Evolutionary conservation across 441 rosid genomes (phyloP).

Genomic region (Breynia disticha): DNA sequence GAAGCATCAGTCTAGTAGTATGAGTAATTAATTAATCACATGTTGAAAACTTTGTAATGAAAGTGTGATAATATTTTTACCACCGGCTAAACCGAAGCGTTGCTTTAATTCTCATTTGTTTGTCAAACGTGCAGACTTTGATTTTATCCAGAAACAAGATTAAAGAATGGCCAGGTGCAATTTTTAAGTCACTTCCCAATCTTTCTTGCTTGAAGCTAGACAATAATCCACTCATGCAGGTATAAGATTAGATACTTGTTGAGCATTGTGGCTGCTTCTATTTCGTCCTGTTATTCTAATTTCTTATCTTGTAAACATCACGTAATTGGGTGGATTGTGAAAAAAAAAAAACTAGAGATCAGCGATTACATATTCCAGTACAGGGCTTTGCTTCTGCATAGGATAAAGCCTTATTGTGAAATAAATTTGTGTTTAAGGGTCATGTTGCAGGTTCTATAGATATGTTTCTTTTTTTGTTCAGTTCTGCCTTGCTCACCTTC

Average conservation of each 20-base stretch:
- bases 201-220: slow-evolving; percentile 83
- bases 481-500: too few species aligned
- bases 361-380: not conserved
- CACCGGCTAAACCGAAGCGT: not conserved
- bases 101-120: slow-evolving; percentile 1
- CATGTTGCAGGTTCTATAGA: too few species aligned
- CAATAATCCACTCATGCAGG: slow-evolving; percentile 66
- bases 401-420: too few species aligned
- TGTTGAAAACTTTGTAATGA: too few species aligned
- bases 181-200: slow-evolving; percentile 54
- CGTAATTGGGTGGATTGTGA: too few species aligned
- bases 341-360: not conserved
- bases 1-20: too few species aligned
- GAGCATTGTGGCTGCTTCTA: not conserved
- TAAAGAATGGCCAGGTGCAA: slow-evolving; percentile 68
- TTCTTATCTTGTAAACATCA: too few species aligned
- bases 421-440: too few species aligned
- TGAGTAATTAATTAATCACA: too few species aligned
- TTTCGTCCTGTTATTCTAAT: not conserved
- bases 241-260: slow-evolving; percentile 15
- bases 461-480: too few species aligned
- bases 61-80: too few species aligned
- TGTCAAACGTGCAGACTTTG: slow-evolving; percentile 42
- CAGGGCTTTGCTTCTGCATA: not conserved
- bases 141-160: slow-evolving; percentile 75